phyloP scores from a whole-genome alignment of 768 basidiomycete genomes.

The Fomitopsis serialis region DNA sequence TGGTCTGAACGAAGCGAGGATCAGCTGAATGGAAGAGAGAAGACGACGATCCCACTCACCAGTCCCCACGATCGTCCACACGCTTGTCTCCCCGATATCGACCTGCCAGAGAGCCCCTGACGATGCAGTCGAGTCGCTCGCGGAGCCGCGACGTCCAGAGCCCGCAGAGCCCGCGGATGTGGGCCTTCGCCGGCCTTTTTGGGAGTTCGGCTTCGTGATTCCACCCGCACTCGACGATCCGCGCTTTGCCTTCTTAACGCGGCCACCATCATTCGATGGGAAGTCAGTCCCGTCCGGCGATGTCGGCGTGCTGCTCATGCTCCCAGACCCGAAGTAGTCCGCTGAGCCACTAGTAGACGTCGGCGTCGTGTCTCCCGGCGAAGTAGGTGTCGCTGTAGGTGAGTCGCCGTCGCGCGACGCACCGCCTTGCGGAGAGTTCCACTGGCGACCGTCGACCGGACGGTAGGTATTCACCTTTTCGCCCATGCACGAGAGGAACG shows the following conservation, averaged over 20 bases:
- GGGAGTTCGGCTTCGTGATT: constrained; percentile 45
- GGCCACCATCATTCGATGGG: constrained; percentile 76
- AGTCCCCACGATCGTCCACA: constrained; percentile 92
- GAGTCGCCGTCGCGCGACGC: constrained; percentile 24
- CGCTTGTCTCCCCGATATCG: constrained; percentile 89
- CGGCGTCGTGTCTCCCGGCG: constrained; percentile 63
- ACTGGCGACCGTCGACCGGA: constrained; percentile 76
- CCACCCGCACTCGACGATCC: constrained; percentile 70
- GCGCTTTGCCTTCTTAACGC: constrained; percentile 76
- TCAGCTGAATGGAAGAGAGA: constrained; percentile 9
- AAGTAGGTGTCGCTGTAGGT: constrained; percentile 52
- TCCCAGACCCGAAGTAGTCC: constrained; percentile 61
- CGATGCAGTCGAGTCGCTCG: constrained; percentile 62
- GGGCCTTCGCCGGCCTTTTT: constrained; percentile 61
- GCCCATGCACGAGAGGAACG: constrained; percentile 88
- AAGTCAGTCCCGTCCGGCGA: constrained; percentile 66
- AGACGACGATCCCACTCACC: constrained; percentile 39
- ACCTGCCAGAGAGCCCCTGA: constrained; percentile 85
- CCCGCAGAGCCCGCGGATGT: constrained; percentile 53
- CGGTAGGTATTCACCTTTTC: constrained; percentile 91
- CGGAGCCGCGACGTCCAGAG: constrained; percentile 60
- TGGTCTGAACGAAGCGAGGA: constrained; percentile 48
- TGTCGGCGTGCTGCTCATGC: constrained; percentile 60
- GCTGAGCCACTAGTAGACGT: constrained; percentile 31
- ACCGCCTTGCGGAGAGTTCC: constrained; percentile 42